Base-by-base conservation (phyloP, 2,329 filamentous ascomycete genomes). In the Shiraia sp. region DNA sequence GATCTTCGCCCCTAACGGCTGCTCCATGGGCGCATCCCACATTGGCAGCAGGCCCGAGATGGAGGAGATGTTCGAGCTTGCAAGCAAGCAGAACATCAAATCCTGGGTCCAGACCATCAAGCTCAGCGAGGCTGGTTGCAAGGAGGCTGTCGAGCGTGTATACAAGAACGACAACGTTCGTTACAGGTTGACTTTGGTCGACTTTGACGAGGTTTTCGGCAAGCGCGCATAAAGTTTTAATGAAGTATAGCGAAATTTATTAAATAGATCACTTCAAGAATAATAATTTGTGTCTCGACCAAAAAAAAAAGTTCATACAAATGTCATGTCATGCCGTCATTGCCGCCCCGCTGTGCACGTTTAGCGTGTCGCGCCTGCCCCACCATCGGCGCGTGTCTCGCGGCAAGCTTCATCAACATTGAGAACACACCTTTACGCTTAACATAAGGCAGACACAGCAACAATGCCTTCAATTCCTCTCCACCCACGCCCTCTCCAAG, bases 1-100 rank as follows among this genome's bases (percentile, higher is more conserved):
- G 75, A 82, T 82, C 63, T 86, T 95, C 60, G 77, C 88, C 45
- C 70, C 70, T 52, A 95, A 92, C 71, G 89, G 89, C 10, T 75
- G 71, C 66, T 77, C 70, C 62, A 71, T 78, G 49, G 75, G 75
- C 31, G 74, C 75, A 14, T 74, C 70, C 44, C 75, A 78, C 60
- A 77, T 78, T 47, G 75, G 74, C 14, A 75, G 74, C 65, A 58
- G 72, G 13, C 70, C 72, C 4, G 75, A 77, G 66, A 77, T 77
- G 74, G 57, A 73, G 41, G 73, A 73, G 49, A 78, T 78, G 75
- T 60, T 78, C 29, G 71, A 77, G 53, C 63, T 78, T 25, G 75
- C 75, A 2, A 66, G 65, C 23, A 75, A 77, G 65, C 71, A 76
- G 66, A 72, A 76, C 45, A 74, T 78, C 58, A 76, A 76, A 69